phyloP scores from a whole-genome alignment of 768 basidiomycete genomes.

The Suillus weaverae region DNA sequence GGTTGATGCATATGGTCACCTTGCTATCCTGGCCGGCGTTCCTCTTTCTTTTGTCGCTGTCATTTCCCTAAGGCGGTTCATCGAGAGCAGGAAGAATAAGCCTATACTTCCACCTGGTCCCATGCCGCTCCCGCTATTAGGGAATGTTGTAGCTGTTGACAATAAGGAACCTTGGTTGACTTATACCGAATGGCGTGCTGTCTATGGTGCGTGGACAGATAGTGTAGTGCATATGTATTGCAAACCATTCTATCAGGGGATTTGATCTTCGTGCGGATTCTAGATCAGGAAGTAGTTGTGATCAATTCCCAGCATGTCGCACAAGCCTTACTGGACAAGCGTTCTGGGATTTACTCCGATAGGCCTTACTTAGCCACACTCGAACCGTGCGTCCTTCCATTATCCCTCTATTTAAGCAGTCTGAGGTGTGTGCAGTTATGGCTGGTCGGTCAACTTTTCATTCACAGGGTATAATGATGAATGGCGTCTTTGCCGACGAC shows the following conservation, averaged over 20 bases:
- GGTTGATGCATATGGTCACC: neutral
- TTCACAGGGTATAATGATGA: slow-evolving; percentile 3
- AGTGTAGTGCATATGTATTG: neutral
- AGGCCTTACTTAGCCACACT: slow-evolving; percentile 6
- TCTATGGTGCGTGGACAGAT: slow-evolving; percentile 16
- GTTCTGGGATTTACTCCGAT: slow-evolving; percentile 10
- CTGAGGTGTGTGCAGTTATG: neutral
- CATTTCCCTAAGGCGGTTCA: neutral
- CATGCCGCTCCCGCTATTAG: slow-evolving; percentile 34
- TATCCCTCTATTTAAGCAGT: neutral
- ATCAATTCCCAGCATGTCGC: slow-evolving; percentile 5
- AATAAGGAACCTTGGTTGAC: slow-evolving; percentile 31
- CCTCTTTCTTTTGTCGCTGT: neutral
- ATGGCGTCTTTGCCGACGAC: slow-evolving; percentile 26
- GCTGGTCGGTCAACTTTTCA: slow-evolving; percentile 2
- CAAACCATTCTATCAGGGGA: slow-evolving; percentile 6
- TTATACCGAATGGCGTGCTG: slow-evolving; percentile 33
- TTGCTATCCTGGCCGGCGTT: neutral
- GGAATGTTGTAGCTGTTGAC: slow-evolving; percentile 34
- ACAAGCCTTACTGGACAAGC: slow-evolving; percentile 8
- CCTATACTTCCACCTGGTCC: slow-evolving; percentile 36
- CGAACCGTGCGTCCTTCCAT: neutral
- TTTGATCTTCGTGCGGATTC: slow-evolving; percentile 1
- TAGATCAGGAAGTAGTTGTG: slow-evolving; percentile 1
- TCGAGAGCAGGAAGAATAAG: neutral